phyloP scores from a whole-genome alignment of 768 basidiomycete genomes.

The Phaeotremella fagi region DNA sequence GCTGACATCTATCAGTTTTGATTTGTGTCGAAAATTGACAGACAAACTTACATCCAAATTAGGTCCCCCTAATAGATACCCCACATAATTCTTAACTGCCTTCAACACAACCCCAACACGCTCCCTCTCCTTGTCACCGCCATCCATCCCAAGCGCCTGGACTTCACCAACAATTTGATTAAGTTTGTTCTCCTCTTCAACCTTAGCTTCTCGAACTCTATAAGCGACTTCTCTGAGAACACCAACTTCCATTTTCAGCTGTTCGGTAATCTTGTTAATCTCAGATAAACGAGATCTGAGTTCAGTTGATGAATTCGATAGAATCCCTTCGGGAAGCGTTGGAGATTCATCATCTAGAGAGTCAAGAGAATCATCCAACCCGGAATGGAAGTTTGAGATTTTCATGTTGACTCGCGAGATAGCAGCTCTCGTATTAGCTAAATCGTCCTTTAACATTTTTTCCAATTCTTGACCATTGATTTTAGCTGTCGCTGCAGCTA shows the following conservation, averaged over 20 bases:
- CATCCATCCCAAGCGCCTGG: conserved; percentile 5
- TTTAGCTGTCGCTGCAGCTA: conserved; percentile 19
- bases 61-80: conserved; percentile 15
- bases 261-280: neutral
- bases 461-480: conserved; percentile 39
- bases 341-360: neutral
- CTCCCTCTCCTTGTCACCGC: conserved; percentile 14
- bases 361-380: neutral
- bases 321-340: conserved; percentile 7
- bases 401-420: conserved; percentile 18
- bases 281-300: neutral
- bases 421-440: conserved; percentile 30
- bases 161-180: conserved; percentile 19
- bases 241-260: conserved; percentile 7
- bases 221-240: conserved; percentile 1
- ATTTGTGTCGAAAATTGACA: neutral
- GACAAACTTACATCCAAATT: conserved; percentile 8
- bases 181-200: conserved; percentile 18
- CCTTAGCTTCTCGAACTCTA: conserved; percentile 16
- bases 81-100: conserved; percentile 24
- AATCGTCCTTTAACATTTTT: conserved; percentile 28
- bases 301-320: neutral
- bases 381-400: conserved; percentile 8
- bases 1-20: neutral
- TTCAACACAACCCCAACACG: conserved; percentile 17